Evolutionary conservation across 1,284 basidiomycete genomes (phyloP).

Genomic region (Flammula alnicola): DNA sequence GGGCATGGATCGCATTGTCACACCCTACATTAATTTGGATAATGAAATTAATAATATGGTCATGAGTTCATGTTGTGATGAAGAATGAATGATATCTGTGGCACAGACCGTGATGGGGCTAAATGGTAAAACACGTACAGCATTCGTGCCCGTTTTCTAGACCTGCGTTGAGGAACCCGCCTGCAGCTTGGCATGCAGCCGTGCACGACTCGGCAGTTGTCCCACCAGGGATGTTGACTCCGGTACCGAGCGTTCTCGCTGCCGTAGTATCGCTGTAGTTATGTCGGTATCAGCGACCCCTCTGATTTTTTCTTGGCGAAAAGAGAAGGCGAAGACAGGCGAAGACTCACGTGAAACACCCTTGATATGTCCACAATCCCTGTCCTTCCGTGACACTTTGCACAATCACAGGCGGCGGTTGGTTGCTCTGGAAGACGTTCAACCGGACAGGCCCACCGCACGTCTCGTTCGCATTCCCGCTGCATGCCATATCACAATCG

Average conservation of each 20-base stretch:
- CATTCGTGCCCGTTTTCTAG: slow-evolving; percentile 46
- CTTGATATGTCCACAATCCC: slow-evolving; percentile 39
- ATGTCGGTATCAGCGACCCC: too few relatives aligned
- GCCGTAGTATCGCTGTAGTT: slow-evolving; percentile 36
- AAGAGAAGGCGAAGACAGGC: neutral
- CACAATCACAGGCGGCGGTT: slow-evolving; percentile 35
- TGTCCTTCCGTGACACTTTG: slow-evolving; percentile 27
- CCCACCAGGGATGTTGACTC: slow-evolving; percentile 42
- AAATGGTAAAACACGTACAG: slow-evolving; percentile 36
- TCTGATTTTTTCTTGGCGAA: too few relatives aligned
- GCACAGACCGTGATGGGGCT: too few relatives aligned
- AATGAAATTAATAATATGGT: too few relatives aligned
- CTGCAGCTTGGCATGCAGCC: slow-evolving; percentile 41
- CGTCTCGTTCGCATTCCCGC: slow-evolving; percentile 39
- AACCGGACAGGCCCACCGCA: slow-evolving; percentile 41
- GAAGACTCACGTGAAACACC: slow-evolving; percentile 43
- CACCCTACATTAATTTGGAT: too few relatives aligned
- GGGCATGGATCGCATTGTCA: slow-evolving; percentile 34
- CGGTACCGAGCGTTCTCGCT: slow-evolving; percentile 36
- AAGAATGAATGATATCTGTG: too few relatives aligned
- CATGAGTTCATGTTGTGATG: too few relatives aligned
- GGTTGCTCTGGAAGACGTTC: slow-evolving; percentile 40
- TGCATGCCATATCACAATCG: slow-evolving; percentile 41
- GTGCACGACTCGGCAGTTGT: slow-evolving; percentile 45
- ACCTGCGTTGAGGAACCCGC: slow-evolving; percentile 37